phyloP scores from a whole-genome alignment of 768 basidiomycete species.

The Trametes villosa region DNA sequence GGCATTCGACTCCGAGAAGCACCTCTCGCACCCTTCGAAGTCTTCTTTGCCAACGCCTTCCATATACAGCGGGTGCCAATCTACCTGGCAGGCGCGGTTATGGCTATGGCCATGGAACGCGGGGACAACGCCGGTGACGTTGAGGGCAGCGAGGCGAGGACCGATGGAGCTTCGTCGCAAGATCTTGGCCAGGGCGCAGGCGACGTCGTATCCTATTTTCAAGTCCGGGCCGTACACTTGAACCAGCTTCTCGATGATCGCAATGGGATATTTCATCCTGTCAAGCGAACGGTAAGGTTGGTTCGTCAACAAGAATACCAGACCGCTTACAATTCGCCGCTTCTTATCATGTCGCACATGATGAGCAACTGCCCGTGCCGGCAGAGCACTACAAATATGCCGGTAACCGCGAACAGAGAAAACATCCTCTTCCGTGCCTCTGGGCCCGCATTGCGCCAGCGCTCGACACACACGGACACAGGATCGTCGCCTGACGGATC shows the following conservation, averaged over 20 bases:
- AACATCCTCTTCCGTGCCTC: constrained; percentile 27
- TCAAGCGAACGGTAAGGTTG: neutral
- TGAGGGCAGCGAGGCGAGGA: neutral
- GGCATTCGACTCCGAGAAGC: constrained; percentile 33
- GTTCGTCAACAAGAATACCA: neutral
- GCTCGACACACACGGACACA: constrained; percentile 19
- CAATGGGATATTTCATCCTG: constrained; percentile 30
- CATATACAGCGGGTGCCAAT: constrained; percentile 34
- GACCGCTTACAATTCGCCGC: constrained; percentile 34
- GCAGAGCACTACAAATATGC: constrained; percentile 27
- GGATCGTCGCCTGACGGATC: neutral
- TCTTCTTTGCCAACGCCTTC: constrained; percentile 32
- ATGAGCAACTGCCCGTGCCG: constrained; percentile 25
- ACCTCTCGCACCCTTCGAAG: constrained; percentile 34
- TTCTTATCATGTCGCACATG: constrained; percentile 30
- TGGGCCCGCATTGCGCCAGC: constrained; percentile 17
- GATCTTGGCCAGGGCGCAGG: constrained; percentile 27
- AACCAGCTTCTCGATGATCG: constrained; percentile 23
- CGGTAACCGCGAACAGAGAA: constrained; percentile 25
- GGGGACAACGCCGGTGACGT: constrained; percentile 17
- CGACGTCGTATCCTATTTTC: constrained; percentile 33
- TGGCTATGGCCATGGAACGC: constrained; percentile 38
- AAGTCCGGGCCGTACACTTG: constrained; percentile 17
- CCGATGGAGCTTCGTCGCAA: constrained; percentile 24
- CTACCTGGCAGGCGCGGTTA: constrained; percentile 33